A percentile compares a stretch with the other conserved stretches of the same genome.
Evolutionary conservation across 2,329 filamentous ascomycete species (phyloP).

Genomic region (Arthrobotrys pseudoclavata): DNA sequence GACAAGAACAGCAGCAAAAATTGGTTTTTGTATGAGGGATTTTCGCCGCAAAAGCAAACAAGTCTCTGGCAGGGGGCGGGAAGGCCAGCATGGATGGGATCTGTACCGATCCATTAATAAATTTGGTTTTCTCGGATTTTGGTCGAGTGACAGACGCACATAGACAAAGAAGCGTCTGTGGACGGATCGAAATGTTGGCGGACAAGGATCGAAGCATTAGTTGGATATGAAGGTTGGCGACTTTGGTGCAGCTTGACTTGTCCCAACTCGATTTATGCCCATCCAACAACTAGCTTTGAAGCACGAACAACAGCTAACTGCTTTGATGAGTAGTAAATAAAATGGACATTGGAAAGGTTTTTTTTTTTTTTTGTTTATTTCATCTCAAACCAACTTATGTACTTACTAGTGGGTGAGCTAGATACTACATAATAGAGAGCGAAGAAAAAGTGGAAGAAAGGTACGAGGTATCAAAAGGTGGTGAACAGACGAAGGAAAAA

Average conservation of each 20-base stretch:
- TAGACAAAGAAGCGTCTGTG: conserved; percentile 28
- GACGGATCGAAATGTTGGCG: conserved; percentile 36
- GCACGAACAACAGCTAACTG: conserved; percentile 23
- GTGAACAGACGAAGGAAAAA: background rate
- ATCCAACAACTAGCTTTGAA: conserved; percentile 26
- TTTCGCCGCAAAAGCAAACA: conserved; percentile 59
- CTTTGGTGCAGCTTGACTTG: conserved; percentile 38
- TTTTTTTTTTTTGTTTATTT: conserved; percentile 21
- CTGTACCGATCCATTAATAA: conserved; percentile 41
- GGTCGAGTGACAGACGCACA: conserved; percentile 18
- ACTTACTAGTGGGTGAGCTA: conserved; percentile 19
- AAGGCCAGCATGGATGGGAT: conserved; percentile 37
- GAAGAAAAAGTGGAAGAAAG: conserved; percentile 4
- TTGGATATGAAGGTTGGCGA: conserved; percentile 27
- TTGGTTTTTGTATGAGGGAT: conserved; percentile 56
- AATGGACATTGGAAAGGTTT: conserved; percentile 17
- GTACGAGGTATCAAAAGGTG: background rate
- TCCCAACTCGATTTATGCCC: conserved; percentile 29
- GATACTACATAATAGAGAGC: too few species aligned
- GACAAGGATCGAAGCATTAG: conserved; percentile 34
- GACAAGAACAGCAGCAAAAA: background rate
- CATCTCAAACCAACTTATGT: background rate
- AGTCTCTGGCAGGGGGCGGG: conserved; percentile 19
- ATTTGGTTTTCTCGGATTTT: conserved; percentile 15
- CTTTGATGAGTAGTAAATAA: conserved; percentile 7